These are phyloP conservation scores for Lactifluus piperatus DNA, from an alignment of 768 basidiomycete species.

Conservation along the genomic window DNA sequence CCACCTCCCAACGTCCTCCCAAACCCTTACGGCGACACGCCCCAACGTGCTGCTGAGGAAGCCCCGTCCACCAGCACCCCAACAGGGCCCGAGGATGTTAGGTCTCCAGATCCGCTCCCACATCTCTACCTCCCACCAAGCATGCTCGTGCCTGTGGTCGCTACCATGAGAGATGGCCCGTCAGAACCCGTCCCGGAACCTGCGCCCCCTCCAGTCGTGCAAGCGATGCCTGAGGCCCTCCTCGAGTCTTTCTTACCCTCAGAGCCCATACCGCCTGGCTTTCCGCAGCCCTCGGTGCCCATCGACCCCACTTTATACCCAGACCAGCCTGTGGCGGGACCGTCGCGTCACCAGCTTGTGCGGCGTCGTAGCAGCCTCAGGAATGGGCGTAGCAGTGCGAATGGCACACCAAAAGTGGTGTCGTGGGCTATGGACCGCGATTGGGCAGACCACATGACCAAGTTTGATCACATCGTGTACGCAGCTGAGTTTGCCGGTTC, in stretches of 20 bases:
- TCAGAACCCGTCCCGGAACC: background rate
- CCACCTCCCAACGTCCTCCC: background rate
- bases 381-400: slow-evolving; percentile 37
- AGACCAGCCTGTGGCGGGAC: slow-evolving; percentile 3
- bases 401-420: slow-evolving; percentile 54
- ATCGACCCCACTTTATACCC: slow-evolving; percentile 18
- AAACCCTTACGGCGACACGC: slow-evolving; percentile 18
- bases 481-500: slow-evolving; percentile 35
- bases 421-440: slow-evolving; percentile 70
- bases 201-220: background rate
- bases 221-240: background rate
- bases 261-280: background rate
- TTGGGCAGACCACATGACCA: slow-evolving; percentile 46
- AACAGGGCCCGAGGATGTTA: slow-evolving; percentile 22
- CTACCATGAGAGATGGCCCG: slow-evolving; percentile 10
- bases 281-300: background rate
- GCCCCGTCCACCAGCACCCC: background rate
- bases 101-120: slow-evolving; percentile 38
- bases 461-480: slow-evolving; percentile 34
- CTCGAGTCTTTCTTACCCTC: background rate
- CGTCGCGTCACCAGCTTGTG: slow-evolving; percentile 28
- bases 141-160: slow-evolving; percentile 21
- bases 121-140: slow-evolving; percentile 34
- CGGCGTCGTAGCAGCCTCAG: slow-evolving; percentile 59
- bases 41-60: slow-evolving; percentile 23